Conservation (phyloP, 306 rosid genomes). For the Nissolia schottii region DNA sequence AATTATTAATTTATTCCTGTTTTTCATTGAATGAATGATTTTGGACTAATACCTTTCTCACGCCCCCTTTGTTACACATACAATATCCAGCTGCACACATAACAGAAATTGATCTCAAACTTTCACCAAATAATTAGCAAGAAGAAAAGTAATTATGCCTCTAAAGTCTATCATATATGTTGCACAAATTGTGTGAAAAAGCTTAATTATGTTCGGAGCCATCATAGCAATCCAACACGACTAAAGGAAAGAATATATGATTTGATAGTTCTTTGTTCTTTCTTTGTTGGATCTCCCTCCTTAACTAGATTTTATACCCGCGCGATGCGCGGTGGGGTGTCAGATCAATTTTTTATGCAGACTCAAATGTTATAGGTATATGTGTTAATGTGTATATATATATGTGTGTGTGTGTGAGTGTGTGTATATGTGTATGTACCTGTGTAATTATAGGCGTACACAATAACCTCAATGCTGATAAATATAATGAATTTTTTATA, state of each 20-base stretch:
- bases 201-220: conserved; percentile 22
- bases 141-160: background rate
- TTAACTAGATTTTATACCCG: too few relatives aligned
- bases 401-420: too few relatives aligned
- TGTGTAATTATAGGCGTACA: too few relatives aligned
- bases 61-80: background rate
- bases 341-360: too few relatives aligned
- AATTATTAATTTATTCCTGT: too few relatives aligned
- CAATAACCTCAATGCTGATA: too few relatives aligned
- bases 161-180: background rate
- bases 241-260: background rate
- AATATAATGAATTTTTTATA: too few relatives aligned
- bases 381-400: too few relatives aligned
- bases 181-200: conserved; percentile 13
- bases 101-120: conserved; percentile 5
- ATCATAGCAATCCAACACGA: conserved; percentile 21
- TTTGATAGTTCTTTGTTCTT: conserved; percentile 27
- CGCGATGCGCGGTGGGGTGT: too few relatives aligned
- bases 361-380: too few relatives aligned
- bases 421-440: too few relatives aligned
- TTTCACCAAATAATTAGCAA: conserved; percentile 25
- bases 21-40: too few relatives aligned
- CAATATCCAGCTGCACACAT: background rate
- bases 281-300: conserved; percentile 10
- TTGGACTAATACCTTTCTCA: background rate